Base-by-base conservation (phyloP, 1,139 yeast species). In the Debaryomyces coudertii region DNA sequence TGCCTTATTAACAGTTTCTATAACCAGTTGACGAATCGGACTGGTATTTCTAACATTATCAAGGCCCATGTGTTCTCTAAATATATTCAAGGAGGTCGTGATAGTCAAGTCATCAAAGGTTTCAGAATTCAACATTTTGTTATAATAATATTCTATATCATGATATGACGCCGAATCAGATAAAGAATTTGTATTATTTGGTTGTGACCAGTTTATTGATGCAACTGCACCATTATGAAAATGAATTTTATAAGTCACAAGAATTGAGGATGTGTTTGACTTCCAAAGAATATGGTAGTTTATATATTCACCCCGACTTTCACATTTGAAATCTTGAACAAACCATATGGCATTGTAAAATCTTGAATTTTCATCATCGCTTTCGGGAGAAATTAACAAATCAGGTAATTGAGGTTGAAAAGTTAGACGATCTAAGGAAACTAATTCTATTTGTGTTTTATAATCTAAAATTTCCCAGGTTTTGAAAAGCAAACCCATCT, bases 241-340 rank as follows among this genome's bases (percentile, higher is more conserved):
- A 40, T 58, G 51, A 2, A 65, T 37, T 0, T 46, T 40, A 43
- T 68, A 68, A 1, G 57, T 53, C 7, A 61, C 60, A 22, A 80
- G 58, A 22, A 74, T 66, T 3, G 85, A 77, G 1, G 81, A 71
- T 2, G 80, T 77, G 51, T 85, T 84, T 48, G 87, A 81, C 55
- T 84, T 85, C 88, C 88, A 83, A 35, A 84, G 65, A 1, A 80
- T 63, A 44, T 65, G 57, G 45, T 64, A 62, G 15, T 50, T 50
- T 50, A 70, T 37, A 46, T 54, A 15, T 51, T 53, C 41, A 58
- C 53, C 52, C 50, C 57, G 53, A 63, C 65, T 47, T 65, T 79
- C 52, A 8, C 57, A 46, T 25, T 55, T 58, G 48, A 60, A 73
- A 52, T 74, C 79, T 54, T 73, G 79, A 42, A 73, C 62, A 51